A percentile compares a stretch with the other conserved stretches of the same genome.
These are phyloP conservation scores for Phytophthora agathidicida DNA, from an alignment of 352 stramenopile species.

Conservation along the genomic window DNA sequence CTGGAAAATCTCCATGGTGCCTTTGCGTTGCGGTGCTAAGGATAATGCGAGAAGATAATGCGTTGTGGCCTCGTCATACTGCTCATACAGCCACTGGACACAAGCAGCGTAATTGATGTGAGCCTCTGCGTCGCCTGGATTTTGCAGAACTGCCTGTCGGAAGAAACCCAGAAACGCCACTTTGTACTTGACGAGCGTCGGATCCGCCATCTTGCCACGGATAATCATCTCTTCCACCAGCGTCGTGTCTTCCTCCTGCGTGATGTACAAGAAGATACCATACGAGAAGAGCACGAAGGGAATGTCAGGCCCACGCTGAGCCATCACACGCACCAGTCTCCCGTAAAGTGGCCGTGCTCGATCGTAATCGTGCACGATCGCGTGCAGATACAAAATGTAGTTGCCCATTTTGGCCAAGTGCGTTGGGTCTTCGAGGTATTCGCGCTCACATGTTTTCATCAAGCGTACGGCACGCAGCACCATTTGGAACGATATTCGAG, in stretches of 20 bases:
- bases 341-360: slow-evolving; percentile 73
- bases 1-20: slow-evolving; percentile 76
- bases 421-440: slow-evolving; percentile 79
- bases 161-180: slow-evolving; percentile 84
- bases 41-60: slow-evolving; percentile 79
- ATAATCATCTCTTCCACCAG: slow-evolving; percentile 74
- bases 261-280: slow-evolving; percentile 74
- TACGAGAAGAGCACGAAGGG: slow-evolving; percentile 86
- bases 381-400: slow-evolving; percentile 83
- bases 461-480: slow-evolving; percentile 69
- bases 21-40: slow-evolving; percentile 64
- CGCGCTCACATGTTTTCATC: slow-evolving; percentile 72
- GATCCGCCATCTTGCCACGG: slow-evolving; percentile 62
- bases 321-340: slow-evolving; percentile 77
- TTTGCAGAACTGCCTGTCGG: slow-evolving; percentile 70
- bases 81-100: slow-evolving; percentile 72
- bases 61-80: slow-evolving; percentile 60
- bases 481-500: slow-evolving; percentile 60
- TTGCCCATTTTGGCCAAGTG: slow-evolving; percentile 82
- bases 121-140: slow-evolving; percentile 59
- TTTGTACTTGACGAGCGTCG: slow-evolving; percentile 70
- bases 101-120: slow-evolving; percentile 85
- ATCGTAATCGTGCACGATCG: slow-evolving; percentile 80
- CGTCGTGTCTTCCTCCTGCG: slow-evolving; percentile 66
- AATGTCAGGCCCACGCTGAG: slow-evolving; percentile 70